Evolutionary conservation across 176 grass and related monocot species (phyloP), one percentile per base, ranked within the genome.

Genomic region (Oryza australiensis): DNA sequence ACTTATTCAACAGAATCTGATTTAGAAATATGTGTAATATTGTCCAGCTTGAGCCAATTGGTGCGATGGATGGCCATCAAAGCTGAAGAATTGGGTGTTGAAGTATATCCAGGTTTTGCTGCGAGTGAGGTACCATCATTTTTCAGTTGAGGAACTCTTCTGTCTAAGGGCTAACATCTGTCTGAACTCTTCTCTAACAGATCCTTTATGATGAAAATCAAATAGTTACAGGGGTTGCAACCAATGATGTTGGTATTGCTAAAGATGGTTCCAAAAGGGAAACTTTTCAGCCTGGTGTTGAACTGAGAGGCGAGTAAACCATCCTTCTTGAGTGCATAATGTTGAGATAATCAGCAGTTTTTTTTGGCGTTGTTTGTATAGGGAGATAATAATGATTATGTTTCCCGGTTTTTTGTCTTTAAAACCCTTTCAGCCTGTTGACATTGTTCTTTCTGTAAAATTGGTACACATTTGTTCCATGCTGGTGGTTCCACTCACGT

Each of bases 101-200:
- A 98, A 95, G 88, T 98, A 26, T 98, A 98, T 91, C 89, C 96
- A 82, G 93, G 96, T 86, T 98, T 98, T 93, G 90, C 96, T 85
- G 96, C 93, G 67, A 95, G 89, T 90, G 96, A 98, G 96, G 96
- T 98, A 88, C 46, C 68, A 62, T 77, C 13, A 41, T 88, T 77
- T 53, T 30, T 78, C 64, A 18, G 68, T 69, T 41, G 26, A 86
- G 40, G 80, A 72, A 28, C 68, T 66, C 66, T 72, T 62, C 51
- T 65, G 32, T 76, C 26, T 42, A 84, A 82, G 72, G 73, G 45
- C 77, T 92, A 81, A 80, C 66, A 74, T 90, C 69, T 88, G 8
- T 76, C 70, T 74, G 37, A 80, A 77, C 48, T 90, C 43, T 82
- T 78, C 66, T 76, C 86, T 83, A 92, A 75, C 93, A 93, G 93